These are phyloP conservation scores for Wickerhamiella musiphila DNA, from an alignment of 805 yeast genomes.

Conservation along the genomic window DNA sequence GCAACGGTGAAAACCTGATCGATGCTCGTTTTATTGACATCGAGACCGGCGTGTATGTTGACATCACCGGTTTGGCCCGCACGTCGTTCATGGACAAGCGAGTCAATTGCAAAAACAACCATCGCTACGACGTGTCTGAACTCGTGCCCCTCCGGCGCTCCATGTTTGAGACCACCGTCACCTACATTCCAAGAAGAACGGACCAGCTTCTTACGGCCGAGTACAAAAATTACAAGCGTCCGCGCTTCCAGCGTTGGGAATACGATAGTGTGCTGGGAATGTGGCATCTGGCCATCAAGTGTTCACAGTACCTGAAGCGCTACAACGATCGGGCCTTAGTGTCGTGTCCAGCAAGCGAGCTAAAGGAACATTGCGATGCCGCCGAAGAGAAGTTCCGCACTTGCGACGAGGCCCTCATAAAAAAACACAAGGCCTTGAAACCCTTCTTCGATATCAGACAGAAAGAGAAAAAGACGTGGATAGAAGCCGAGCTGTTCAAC, in stretches of 20 bases:
- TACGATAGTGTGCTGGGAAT: conserved; percentile 7
- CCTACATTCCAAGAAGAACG: conserved; percentile 29
- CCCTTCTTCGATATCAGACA: neutral
- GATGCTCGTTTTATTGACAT: conserved; percentile 45
- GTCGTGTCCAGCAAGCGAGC: neutral
- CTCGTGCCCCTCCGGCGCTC: conserved; percentile 37
- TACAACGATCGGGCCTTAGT: neutral
- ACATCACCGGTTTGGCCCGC: conserved; percentile 33
- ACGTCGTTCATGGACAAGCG: conserved; percentile 11
- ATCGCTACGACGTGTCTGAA: conserved; percentile 33
- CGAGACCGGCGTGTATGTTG: conserved; percentile 41
- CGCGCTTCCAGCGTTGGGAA: conserved; percentile 13
- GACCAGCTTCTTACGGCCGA: conserved; percentile 25
- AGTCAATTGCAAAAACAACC: conserved; percentile 38
- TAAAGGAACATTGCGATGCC: neutral
- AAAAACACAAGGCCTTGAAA: neutral
- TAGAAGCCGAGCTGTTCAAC: neutral
- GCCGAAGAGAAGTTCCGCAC: neutral
- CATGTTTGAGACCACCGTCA: conserved; percentile 38
- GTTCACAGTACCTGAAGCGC: conserved; percentile 1
- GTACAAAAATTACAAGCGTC: conserved; percentile 16
- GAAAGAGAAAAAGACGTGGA: neutral
- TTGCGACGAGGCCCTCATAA: neutral
- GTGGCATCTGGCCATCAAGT: conserved; percentile 7
- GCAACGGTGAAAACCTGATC: conserved; percentile 32